Conservation (phyloP, 345 rosid genomes). For the Salix dunnii region DNA sequence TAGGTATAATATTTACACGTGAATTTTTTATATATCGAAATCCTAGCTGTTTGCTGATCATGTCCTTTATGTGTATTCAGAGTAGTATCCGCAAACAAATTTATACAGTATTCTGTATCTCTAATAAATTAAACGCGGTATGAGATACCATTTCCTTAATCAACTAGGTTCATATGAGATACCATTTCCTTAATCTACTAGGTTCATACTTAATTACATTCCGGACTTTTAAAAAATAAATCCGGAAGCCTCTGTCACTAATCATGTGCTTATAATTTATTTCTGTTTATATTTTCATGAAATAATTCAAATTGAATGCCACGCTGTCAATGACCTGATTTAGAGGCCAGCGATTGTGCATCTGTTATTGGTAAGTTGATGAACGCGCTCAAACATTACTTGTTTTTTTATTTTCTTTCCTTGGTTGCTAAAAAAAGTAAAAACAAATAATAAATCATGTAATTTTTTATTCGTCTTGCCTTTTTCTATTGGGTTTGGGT, state of each 20-base stretch:
- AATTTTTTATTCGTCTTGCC: too few relatives aligned
- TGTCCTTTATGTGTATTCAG: neutral
- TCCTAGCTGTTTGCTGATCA: too few relatives aligned
- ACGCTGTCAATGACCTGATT: neutral
- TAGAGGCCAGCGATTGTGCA: neutral
- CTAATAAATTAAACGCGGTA: neutral
- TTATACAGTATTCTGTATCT: too few relatives aligned
- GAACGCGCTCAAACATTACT: neutral
- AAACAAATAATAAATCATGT: neutral
- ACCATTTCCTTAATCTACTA: neutral
- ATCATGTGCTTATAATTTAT: neutral
- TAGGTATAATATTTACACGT: neutral
- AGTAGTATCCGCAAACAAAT: too few relatives aligned
- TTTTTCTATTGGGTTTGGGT: too few relatives aligned
- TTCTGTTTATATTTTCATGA: neutral
- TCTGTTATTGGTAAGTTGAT: neutral
- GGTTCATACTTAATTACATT: neutral
- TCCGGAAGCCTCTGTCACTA: neutral
- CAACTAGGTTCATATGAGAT: too few relatives aligned
- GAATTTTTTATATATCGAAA: too few relatives aligned
- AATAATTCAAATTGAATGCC: neutral
- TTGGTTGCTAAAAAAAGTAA: neutral
- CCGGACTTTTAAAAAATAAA: neutral
- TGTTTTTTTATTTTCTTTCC: neutral
- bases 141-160: neutral